phyloP scores from a whole-genome alignment of 1,139 yeast genomes.

The Kodamaea sp. region DNA sequence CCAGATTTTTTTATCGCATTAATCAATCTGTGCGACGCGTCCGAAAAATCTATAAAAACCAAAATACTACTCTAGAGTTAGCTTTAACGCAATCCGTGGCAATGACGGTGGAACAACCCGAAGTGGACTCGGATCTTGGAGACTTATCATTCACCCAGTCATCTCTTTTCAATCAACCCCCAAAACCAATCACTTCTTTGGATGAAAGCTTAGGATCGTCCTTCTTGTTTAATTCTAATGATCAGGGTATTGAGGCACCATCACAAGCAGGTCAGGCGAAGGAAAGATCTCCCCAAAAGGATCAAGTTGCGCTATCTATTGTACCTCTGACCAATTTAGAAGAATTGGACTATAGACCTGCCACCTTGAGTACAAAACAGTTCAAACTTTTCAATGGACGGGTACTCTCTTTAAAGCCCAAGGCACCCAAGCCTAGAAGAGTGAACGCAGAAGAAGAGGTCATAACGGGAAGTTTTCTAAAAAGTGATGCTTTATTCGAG shows the following conservation, averaged over 20 bases:
- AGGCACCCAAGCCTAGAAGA: constrained; percentile 4
- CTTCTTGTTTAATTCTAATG: constrained; percentile 4
- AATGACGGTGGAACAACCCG: background rate
- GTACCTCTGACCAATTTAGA: too few species aligned
- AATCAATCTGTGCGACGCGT: constrained; percentile 2
- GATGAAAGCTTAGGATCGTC: constrained; percentile 7
- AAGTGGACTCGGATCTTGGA: background rate
- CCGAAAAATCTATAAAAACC: background rate
- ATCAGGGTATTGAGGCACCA: background rate
- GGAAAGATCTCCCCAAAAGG: background rate
- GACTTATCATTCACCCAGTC: constrained; percentile 15
- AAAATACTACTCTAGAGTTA: background rate
- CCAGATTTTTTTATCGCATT: too few species aligned
- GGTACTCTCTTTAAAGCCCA: constrained; percentile 22
- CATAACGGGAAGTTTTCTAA: constrained; percentile 18
- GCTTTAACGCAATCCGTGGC: background rate
- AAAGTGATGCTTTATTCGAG: constrained; percentile 34
- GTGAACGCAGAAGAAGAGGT: constrained; percentile 4
- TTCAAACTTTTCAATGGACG: constrained; percentile 30
- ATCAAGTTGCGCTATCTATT: background rate
- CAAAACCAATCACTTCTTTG: background rate
- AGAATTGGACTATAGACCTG: constrained; percentile 3
- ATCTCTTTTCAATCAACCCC: constrained; percentile 11
- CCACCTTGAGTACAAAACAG: constrained; percentile 13
- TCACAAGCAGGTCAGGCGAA: too few species aligned